These are phyloP conservation scores for Lepiota venenata DNA, from an alignment of 768 basidiomycete genomes.

Conservation along the genomic window DNA sequence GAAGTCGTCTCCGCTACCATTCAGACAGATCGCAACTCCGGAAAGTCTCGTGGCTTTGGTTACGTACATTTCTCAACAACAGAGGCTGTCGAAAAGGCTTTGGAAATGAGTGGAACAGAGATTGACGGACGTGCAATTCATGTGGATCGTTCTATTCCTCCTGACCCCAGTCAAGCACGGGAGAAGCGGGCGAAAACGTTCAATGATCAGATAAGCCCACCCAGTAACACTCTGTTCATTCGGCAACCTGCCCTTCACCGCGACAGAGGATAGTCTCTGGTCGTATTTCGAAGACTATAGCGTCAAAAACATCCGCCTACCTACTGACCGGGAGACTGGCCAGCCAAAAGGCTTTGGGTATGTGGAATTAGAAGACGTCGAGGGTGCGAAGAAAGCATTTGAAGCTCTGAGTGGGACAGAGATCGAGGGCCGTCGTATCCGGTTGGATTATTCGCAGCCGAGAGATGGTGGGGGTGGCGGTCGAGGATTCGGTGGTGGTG, in stretches of 20 bases:
- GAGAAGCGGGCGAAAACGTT: slow-evolving; percentile 78
- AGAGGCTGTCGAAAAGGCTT: slow-evolving; percentile 76
- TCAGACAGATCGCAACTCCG: slow-evolving; percentile 76
- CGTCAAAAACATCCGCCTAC: slow-evolving; percentile 84
- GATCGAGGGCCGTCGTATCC: slow-evolving; percentile 75
- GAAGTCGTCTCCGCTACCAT: slow-evolving; percentile 90
- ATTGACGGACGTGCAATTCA: slow-evolving; percentile 90
- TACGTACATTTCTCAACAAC: slow-evolving; percentile 74
- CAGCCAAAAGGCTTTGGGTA: slow-evolving; percentile 95
- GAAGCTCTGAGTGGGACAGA: slow-evolving; percentile 66
- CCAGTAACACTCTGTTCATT: slow-evolving; percentile 83
- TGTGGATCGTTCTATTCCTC: slow-evolving; percentile 74
- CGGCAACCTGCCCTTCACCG: slow-evolving; percentile 82
- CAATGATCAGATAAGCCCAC: slow-evolving; percentile 62
- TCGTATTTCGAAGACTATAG: slow-evolving; percentile 87
- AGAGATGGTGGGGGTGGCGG: slow-evolving; percentile 58
- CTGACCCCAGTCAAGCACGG: slow-evolving; percentile 48
- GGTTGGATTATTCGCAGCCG: slow-evolving; percentile 87
- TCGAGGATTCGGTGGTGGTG: slow-evolving; percentile 37
- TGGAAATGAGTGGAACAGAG: slow-evolving; percentile 78
- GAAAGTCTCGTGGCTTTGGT: slow-evolving; percentile 82
- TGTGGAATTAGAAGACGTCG: slow-evolving; percentile 86
- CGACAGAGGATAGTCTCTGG: slow-evolving; percentile 85
- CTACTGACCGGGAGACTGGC: slow-evolving; percentile 90
- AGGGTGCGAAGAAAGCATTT: slow-evolving; percentile 77